Evolutionary conservation across 2,329 filamentous ascomycete genomes (phyloP).

Genomic region (Talaromyces sp.): DNA sequence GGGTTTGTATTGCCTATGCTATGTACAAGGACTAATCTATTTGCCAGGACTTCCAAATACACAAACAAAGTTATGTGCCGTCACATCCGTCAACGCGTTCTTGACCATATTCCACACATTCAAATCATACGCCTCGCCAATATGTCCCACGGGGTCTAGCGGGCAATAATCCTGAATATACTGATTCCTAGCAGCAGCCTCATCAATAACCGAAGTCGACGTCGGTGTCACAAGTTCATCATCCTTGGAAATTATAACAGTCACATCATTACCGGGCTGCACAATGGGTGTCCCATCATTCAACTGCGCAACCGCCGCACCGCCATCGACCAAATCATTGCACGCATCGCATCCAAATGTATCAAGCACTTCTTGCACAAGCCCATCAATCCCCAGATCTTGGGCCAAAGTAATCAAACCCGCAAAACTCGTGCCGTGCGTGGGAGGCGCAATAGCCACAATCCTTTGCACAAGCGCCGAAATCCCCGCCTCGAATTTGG

Average conservation of each 20-base stretch:
- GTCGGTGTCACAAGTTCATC: conserved; percentile 40
- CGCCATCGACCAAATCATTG: conserved; percentile 32
- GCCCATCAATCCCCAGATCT: conserved; percentile 23
- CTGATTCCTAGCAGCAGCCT: conserved; percentile 34
- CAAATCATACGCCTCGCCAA: conserved; percentile 40
- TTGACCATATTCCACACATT: conserved; percentile 42
- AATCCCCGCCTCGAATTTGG: conserved; percentile 37
- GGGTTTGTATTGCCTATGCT: not conserved
- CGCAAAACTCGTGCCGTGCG: conserved; percentile 35
- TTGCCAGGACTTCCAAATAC: conserved; percentile 19
- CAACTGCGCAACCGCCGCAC: conserved; percentile 31
- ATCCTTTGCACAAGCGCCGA: conserved; percentile 33
- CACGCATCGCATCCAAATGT: conserved; percentile 36
- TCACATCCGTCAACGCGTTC: conserved; percentile 34
- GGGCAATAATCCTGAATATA: conserved; percentile 36
- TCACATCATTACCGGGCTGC: conserved; percentile 36
- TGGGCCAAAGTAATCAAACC: conserved; percentile 30
- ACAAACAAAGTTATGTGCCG: conserved; percentile 17
- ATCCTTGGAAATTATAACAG: conserved; percentile 34
- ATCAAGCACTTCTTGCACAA: conserved; percentile 24
- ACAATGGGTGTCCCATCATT: conserved; percentile 37
- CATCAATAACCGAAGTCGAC: conserved; percentile 33
- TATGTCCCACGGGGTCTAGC: conserved; percentile 38
- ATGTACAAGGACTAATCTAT: not conserved
- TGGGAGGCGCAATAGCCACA: conserved; percentile 39